Evolutionary conservation across 345 rosid genomes (phyloP).

Genomic region (Gossypium anomalum): DNA sequence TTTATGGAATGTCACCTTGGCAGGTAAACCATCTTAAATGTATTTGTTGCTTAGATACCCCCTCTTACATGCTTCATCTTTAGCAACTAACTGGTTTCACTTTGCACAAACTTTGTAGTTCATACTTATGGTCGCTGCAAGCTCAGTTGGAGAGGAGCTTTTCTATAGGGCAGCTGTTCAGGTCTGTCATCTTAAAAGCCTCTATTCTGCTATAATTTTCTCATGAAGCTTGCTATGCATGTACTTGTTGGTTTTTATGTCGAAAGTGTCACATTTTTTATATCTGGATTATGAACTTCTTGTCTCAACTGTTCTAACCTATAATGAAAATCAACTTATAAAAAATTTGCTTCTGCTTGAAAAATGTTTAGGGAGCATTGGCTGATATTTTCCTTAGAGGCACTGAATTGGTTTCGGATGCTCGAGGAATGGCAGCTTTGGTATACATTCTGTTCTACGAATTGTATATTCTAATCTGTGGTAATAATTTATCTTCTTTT

Average conservation of each 20-base stretch:
- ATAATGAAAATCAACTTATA: not conserved
- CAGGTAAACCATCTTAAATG: constrained; percentile 45
- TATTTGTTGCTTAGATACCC: not conserved
- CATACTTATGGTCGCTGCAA: constrained; percentile 73
- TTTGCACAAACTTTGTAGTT: constrained; percentile 42
- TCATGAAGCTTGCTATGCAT: not conserved
- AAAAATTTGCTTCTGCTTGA: not conserved
- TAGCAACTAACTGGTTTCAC: constrained; percentile 7
- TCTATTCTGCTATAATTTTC: not conserved
- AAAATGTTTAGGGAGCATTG: constrained; percentile 61
- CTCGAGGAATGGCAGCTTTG: constrained; percentile 81
- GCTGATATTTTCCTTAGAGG: constrained; percentile 85
- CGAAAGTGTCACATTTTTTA: not conserved
- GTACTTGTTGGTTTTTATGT: not conserved
- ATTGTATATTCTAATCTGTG: not conserved
- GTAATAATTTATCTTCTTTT: not conserved
- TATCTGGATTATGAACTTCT: not conserved
- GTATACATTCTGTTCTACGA: constrained; percentile 31
- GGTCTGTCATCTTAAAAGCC: constrained; percentile 34
- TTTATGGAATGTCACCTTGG: constrained; percentile 96
- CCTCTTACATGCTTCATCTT: not conserved
- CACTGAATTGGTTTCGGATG: constrained; percentile 55
- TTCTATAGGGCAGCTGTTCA: constrained; percentile 96
- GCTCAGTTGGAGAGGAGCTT: constrained; percentile 98
- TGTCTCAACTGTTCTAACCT: not conserved